Conservation (phyloP, 2,329 filamentous ascomycete genomes). For the Verticillium isaacii region DNA sequence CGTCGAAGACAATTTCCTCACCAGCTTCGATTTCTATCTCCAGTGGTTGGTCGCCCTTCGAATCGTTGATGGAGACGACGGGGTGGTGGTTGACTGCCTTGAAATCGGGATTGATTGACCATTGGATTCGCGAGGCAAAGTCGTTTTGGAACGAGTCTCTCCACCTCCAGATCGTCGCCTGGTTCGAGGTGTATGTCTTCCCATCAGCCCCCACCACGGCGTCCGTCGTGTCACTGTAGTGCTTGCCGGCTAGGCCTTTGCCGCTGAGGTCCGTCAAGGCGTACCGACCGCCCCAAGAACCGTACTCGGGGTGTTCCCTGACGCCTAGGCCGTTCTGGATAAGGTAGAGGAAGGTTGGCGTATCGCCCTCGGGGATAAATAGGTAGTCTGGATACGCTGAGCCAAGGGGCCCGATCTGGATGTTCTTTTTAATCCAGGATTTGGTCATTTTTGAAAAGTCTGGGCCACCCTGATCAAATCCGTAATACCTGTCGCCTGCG, state of each 20-base stretch:
- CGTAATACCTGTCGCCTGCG: slow-evolving; percentile 15
- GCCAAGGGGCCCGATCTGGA: slow-evolving; percentile 43
- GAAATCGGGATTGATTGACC: slow-evolving; percentile 22
- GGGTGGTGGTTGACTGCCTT: slow-evolving; percentile 39
- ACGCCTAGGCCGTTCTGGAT: slow-evolving; percentile 42
- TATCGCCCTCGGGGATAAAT: slow-evolving; percentile 49
- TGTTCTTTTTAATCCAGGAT: slow-evolving; percentile 46
- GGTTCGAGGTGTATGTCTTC: slow-evolving; percentile 17
- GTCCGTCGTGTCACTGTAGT: slow-evolving; percentile 22
- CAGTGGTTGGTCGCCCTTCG: slow-evolving; percentile 27
- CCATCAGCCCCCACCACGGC: slow-evolving; percentile 20
- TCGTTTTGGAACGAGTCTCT: slow-evolving; percentile 32
- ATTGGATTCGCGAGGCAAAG: slow-evolving; percentile 34
- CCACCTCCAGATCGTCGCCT: slow-evolving; percentile 36
- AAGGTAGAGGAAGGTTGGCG: slow-evolving; percentile 42
- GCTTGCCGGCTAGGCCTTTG: not conserved
- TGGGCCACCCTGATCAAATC: slow-evolving; percentile 3
- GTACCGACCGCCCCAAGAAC: slow-evolving; percentile 46
- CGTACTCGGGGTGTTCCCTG: slow-evolving; percentile 39
- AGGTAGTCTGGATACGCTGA: slow-evolving; percentile 37
- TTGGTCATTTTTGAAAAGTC: slow-evolving; percentile 34
- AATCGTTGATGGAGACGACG: slow-evolving; percentile 35
- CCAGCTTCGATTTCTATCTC: slow-evolving; percentile 27
- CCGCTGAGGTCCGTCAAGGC: not conserved
- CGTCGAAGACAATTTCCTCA: slow-evolving; percentile 34